Conservation (phyloP, 495 filamentous ascomycete species). For the Daldinia vernicosa region DNA sequence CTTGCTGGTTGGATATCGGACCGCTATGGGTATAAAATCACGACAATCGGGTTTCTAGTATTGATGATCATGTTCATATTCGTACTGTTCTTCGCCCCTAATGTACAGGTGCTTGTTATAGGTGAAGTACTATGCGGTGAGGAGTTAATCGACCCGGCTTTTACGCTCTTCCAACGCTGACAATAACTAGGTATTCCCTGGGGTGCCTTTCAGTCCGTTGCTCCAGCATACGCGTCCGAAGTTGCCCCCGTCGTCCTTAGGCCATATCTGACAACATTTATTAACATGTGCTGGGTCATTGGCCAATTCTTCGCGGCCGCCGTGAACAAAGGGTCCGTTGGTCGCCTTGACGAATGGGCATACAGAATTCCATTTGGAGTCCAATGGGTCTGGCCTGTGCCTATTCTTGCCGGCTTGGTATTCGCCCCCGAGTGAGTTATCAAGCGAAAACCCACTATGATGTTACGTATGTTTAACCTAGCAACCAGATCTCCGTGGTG, state of each 20-base stretch:
- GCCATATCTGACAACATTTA: slow-evolving; percentile 72
- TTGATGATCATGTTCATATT: slow-evolving; percentile 62
- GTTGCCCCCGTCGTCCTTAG: slow-evolving; percentile 70
- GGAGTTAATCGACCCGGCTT: slow-evolving; percentile 2
- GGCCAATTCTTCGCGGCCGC: slow-evolving; percentile 74
- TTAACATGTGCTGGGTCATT: slow-evolving; percentile 78
- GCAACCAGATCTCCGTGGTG: slow-evolving; percentile 68
- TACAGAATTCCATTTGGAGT: slow-evolving; percentile 70
- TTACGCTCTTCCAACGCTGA: slow-evolving; percentile 5
- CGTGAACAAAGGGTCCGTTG: slow-evolving; percentile 65
- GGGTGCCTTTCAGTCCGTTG: slow-evolving; percentile 69
- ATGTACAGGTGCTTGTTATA: slow-evolving; percentile 65
- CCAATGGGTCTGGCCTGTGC: slow-evolving; percentile 80
- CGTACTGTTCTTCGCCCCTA: slow-evolving; percentile 67
- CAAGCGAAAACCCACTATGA: background rate
- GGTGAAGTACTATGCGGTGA: slow-evolving; percentile 66
- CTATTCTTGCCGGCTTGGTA: slow-evolving; percentile 66
- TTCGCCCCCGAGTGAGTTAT: slow-evolving; percentile 67
- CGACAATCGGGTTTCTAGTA: slow-evolving; percentile 53
- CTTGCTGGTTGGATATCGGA: slow-evolving; percentile 48
- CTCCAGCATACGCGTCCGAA: slow-evolving; percentile 75
- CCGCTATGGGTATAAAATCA: slow-evolving; percentile 47
- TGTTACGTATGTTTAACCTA: background rate
- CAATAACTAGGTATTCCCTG: slow-evolving; percentile 65
- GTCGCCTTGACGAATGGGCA: slow-evolving; percentile 64